Evolutionary conservation across 2,329 filamentous ascomycete species (phyloP).

Genomic region (Pyricularia sp.): DNA sequence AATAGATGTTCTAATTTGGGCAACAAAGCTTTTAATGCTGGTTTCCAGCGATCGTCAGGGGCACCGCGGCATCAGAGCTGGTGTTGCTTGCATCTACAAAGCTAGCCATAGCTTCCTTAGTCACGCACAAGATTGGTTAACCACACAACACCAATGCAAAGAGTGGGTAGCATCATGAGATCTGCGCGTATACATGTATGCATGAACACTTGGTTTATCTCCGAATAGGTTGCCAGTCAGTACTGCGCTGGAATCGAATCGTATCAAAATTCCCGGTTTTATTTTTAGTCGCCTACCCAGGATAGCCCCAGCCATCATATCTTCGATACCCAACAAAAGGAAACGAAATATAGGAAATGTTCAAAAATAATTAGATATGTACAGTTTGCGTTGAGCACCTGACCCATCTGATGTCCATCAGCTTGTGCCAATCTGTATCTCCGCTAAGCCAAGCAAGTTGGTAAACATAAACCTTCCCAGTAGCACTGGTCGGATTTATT

Average conservation of each 20-base stretch:
- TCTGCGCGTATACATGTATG: not conserved
- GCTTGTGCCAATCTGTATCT: not conserved
- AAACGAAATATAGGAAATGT: not conserved
- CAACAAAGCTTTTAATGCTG: not conserved
- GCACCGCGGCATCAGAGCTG: not conserved
- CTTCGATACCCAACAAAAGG: not conserved
- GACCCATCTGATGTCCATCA: not conserved
- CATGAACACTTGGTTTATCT: not conserved
- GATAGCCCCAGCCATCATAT: not conserved
- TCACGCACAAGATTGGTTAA: not conserved
- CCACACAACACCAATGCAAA: not conserved
- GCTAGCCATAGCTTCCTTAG: not conserved
- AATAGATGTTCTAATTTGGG: not conserved
- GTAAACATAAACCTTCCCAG: not conserved
- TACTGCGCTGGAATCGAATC: not conserved
- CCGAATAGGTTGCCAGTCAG: not conserved
- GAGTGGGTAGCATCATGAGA: not conserved
- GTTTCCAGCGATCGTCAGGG: not conserved
- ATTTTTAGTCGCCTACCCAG: not conserved
- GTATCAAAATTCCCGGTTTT: not conserved
- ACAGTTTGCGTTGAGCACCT: not conserved
- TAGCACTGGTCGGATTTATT: not conserved
- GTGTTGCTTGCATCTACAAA: not conserved
- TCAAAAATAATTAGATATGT: not conserved
- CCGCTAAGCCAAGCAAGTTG: not conserved